A percentile compares a stretch with the other conserved stretches of the same genome.
phyloP scores from a whole-genome alignment of 345 rosid species.

The Draba incana region DNA sequence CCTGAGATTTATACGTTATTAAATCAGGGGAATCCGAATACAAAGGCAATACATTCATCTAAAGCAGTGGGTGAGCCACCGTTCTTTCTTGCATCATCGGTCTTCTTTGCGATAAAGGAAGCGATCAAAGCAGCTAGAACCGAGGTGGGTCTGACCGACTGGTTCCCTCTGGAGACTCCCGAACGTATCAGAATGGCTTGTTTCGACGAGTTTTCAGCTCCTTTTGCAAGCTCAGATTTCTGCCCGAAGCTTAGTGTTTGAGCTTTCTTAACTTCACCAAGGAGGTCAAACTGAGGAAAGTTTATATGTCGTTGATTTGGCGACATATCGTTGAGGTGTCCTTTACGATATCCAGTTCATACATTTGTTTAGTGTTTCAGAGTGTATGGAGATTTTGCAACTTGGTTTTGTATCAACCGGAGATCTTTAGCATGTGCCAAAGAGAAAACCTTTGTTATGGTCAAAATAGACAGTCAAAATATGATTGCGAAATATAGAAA shows the following conservation, averaged over 20 bases:
- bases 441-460: too few relatives aligned
- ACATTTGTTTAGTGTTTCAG: too few relatives aligned
- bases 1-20: constrained; percentile 1
- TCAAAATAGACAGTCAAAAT: too few relatives aligned
- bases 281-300: not conserved
- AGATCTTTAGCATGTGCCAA: too few relatives aligned
- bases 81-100: constrained; percentile 85
- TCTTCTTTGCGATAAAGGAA: constrained; percentile 75
- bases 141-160: constrained; percentile 61
- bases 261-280: constrained; percentile 15
- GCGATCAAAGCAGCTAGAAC: constrained; percentile 70
- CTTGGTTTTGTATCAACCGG: not conserved
- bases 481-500: too few relatives aligned
- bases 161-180: constrained; percentile 95
- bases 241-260: constrained; percentile 83
- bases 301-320: too few relatives aligned
- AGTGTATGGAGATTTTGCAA: too few relatives aligned
- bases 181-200: constrained; percentile 96
- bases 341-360: too few relatives aligned
- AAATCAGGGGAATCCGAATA: constrained; percentile 84
- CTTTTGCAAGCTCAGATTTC: constrained; percentile 49
- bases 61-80: constrained; percentile 99
- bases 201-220: constrained; percentile 73
- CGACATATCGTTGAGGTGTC: too few relatives aligned
- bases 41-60: constrained; percentile 84